A percentile compares a stretch with the other conserved stretches of the same genome.
phyloP scores from a whole-genome alignment of 768 basidiomycete species.

The Tylopilus sp. region DNA sequence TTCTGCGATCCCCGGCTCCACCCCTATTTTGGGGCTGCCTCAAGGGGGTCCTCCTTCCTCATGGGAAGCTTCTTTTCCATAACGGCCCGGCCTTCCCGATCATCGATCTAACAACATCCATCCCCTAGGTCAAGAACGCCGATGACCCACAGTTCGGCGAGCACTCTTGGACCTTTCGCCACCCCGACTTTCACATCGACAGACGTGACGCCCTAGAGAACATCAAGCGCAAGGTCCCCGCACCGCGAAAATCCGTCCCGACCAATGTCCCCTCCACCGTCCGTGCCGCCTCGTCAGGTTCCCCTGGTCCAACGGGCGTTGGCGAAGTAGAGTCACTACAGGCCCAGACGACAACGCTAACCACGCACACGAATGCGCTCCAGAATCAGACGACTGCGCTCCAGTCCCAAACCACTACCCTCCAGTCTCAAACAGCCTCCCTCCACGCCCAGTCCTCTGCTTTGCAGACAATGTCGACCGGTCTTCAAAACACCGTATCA shows the following conservation, averaged over 20 bases:
- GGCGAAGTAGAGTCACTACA: conserved; percentile 29
- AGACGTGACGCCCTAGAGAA: conserved; percentile 56
- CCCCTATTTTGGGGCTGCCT: conserved; percentile 10
- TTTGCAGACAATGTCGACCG: conserved; percentile 30
- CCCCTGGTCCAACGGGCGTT: conserved; percentile 24
- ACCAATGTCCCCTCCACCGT: conserved; percentile 28
- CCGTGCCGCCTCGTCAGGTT: conserved; percentile 23
- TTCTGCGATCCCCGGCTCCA: conserved; percentile 8
- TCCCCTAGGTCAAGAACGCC: conserved; percentile 68
- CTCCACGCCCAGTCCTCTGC: conserved; percentile 35
- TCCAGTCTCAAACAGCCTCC: conserved; percentile 28
- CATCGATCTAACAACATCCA: background rate
- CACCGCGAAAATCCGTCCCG: conserved; percentile 29
- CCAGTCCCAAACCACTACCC: conserved; percentile 27
- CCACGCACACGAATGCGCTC: conserved; percentile 29
- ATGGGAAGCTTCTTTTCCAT: background rate
- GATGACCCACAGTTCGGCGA: conserved; percentile 74
- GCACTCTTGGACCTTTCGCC: conserved; percentile 53
- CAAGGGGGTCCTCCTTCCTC: conserved; percentile 5
- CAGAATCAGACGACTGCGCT: conserved; percentile 28
- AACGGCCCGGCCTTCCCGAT: conserved; percentile 3
- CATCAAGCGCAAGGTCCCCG: conserved; percentile 59
- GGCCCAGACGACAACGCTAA: conserved; percentile 25
- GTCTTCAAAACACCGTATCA: conserved; percentile 25
- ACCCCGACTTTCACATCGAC: conserved; percentile 51